Conservation (phyloP, 306 rosid species). For the Begonia fuchsioides region DNA sequence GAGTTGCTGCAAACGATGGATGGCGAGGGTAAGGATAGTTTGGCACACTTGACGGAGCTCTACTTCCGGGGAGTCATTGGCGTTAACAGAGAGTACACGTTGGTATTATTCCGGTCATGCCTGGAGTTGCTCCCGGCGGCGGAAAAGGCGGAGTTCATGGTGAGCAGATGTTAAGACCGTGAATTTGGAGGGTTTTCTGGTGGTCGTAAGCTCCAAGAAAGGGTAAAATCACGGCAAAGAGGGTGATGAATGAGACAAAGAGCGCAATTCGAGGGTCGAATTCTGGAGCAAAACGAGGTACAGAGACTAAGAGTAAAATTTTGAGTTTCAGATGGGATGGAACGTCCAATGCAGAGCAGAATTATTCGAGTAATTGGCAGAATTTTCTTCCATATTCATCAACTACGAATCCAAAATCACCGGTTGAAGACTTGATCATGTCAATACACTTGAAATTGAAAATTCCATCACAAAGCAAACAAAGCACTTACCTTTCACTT, state of each 20-base stretch:
- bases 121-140: constrained; percentile 66
- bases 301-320: neutral
- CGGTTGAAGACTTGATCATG: no score
- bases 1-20: constrained; percentile 63
- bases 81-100: constrained; percentile 32
- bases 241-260: constrained; percentile 33
- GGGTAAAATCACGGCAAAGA: constrained; percentile 25
- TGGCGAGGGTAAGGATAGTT: constrained; percentile 20
- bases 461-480: neutral
- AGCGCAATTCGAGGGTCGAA: constrained; percentile 36
- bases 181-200: constrained; percentile 40
- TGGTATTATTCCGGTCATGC: constrained; percentile 53
- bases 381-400: no score
- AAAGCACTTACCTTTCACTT: constrained; percentile 9
- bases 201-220: constrained; percentile 15
- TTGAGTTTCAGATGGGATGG: neutral
- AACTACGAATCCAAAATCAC: no score
- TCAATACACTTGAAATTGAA: no score
- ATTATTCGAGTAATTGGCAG: no score
- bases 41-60: constrained; percentile 32
- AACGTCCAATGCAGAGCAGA: no score
- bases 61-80: constrained; percentile 34
- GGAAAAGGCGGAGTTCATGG: constrained; percentile 53
- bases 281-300: constrained; percentile 7
- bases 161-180: constrained; percentile 47